A percentile compares a stretch with the other conserved stretches of the same genome.
phyloP scores from a whole-genome alignment of 2,329 filamentous ascomycete species.

The Talaromyces sp. region DNA sequence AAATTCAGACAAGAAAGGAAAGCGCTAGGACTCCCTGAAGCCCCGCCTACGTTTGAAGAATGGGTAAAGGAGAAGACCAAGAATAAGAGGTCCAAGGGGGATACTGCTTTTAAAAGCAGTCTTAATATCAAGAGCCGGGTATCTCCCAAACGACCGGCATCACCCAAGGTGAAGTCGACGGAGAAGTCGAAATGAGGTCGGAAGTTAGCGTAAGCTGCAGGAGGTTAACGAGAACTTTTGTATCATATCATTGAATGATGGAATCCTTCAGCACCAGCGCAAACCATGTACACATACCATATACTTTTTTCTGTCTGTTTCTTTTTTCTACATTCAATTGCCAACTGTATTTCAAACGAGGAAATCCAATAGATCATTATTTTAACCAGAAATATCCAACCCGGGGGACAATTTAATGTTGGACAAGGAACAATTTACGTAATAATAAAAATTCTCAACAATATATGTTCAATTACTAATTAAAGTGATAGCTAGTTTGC shows the following conservation, averaged over 20 bases:
- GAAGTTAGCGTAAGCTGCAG: background rate
- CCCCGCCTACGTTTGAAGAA: slow-evolving; percentile 35
- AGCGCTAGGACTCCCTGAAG: slow-evolving; percentile 59
- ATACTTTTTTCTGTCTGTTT: background rate
- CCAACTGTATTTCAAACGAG: background rate
- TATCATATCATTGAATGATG: slow-evolving; percentile 10
- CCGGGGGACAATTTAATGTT: background rate
- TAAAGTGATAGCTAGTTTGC: slow-evolving; percentile 1
- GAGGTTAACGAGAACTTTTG: background rate
- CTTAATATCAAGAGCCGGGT: slow-evolving; percentile 26
- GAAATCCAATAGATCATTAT: background rate
- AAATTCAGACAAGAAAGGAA: slow-evolving; percentile 63
- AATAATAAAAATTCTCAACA: background rate
- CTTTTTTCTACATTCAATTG: background rate
- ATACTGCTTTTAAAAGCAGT: slow-evolving; percentile 17
- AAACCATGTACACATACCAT: slow-evolving; percentile 4
- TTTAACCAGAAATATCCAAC: background rate
- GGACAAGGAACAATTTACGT: background rate
- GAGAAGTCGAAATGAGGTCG: slow-evolving; percentile 1
- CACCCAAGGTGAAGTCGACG: background rate
- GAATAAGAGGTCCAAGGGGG: slow-evolving; percentile 28
- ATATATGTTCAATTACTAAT: background rate
- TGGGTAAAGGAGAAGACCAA: slow-evolving; percentile 42
- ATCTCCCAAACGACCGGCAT: background rate
- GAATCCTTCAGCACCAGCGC: background rate